Conservation (phyloP, 78 protist genomes). For the Emiliania huxleyi region DNA sequence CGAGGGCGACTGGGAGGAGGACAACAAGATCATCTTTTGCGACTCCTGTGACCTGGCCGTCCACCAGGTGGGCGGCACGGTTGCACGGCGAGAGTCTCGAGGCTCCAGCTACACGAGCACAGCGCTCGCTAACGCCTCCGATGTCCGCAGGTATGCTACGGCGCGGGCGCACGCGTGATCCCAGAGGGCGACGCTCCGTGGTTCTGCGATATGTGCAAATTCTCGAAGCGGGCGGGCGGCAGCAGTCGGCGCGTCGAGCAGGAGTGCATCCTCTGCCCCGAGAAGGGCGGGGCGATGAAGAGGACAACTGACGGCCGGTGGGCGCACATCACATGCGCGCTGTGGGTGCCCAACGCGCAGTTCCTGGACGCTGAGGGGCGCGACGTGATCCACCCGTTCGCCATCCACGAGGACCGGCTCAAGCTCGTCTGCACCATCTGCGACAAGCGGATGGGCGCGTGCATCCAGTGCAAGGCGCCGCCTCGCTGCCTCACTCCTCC, state of each 20-base stretch:
- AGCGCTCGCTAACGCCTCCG: neutral
- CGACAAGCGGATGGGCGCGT: conserved; percentile 22
- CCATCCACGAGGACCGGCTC: neutral
- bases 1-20: conserved; percentile 25
- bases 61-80: conserved; percentile 51
- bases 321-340: conserved; percentile 45
- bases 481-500: too few relatives aligned
- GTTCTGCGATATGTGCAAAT: conserved; percentile 28
- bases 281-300: conserved; percentile 46
- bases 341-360: conserved; percentile 27
- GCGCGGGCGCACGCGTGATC: conserved; percentile 15
- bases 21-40: conserved; percentile 46
- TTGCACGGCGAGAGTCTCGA: too few relatives aligned
- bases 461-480: conserved; percentile 26
- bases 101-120: neutral
- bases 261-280: conserved; percentile 40
- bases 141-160: conserved; percentile 23
- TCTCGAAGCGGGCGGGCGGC: neutral
- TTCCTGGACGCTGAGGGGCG: neutral
- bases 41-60: conserved; percentile 53
- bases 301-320: conserved; percentile 32
- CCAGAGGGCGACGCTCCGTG: conserved; percentile 42
- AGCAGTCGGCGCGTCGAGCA: neutral
- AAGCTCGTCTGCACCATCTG: conserved; percentile 19
- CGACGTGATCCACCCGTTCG: neutral